Base-by-base conservation (phyloP, 176 grass and related monocot species). In the Secale cereale region DNA sequence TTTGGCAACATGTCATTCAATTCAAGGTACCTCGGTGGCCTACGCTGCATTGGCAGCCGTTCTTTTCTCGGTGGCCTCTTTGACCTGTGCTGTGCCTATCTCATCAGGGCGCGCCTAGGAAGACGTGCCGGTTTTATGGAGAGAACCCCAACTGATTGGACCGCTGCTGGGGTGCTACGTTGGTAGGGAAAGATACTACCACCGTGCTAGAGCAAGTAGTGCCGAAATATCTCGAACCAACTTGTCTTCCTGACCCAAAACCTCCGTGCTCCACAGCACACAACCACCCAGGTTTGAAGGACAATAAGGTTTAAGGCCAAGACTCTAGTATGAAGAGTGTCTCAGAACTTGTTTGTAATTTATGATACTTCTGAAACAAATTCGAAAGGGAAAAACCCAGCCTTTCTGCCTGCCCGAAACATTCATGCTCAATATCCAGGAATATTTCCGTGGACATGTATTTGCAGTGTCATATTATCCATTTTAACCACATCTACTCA, bases 91-190 rank as follows among this genome's bases (percentile, higher is more conserved):
- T 45, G 69, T 27, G 25, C 32, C 61, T 29, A 56, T 3, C 15
- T 3, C 62, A 30, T n/a, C 20, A 0, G 54, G 61, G 48, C 17
- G 2, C 37, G 30, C 31, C 10, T 78, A 68, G 74, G 48, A 67
- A 15, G 63, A 30, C 30, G 83, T 85, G 63, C 74, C 83, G 9
- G 46, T 41, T 69, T 57, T 54, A 84, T 52, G 59, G 59, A 48
- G 20, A 17, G 26, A 20, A 29, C 4, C 7, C 68, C 17, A 62
- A 23, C 17, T 43, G 17, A 25, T 43, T 74, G 54, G 25, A 56
- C 65, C 31, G 40, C 7, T 17, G 1, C 4, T 73, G 13, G 13
- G 15, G 39, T 7, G 14, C 22, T 12, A 39, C 20, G 1, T 43
- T 4, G 29, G 64, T 5, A 10, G 43, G 71, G 41, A 23, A 20